A percentile compares a stretch with the other conserved stretches of the same genome.
Evolutionary conservation across 1,284 basidiomycete species (phyloP).

Genomic region (Rhodotorula sp.): DNA sequence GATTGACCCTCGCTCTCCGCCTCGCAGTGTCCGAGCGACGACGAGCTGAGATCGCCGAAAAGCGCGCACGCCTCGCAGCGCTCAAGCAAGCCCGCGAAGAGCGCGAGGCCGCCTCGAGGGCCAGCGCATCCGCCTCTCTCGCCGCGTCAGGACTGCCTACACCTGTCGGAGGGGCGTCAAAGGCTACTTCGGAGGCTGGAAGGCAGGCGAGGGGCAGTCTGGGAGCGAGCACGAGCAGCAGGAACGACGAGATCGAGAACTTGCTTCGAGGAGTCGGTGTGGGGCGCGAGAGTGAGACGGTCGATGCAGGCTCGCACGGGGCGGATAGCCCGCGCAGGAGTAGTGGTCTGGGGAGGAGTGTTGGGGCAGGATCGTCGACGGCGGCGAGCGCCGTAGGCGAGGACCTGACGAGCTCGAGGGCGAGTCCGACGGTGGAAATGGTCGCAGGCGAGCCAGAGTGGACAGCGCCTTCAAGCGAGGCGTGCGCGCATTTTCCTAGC

Average conservation of each 20-base stretch:
- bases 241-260: constrained; percentile 39
- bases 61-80: constrained; percentile 81
- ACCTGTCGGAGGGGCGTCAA: neutral
- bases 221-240: constrained; percentile 20
- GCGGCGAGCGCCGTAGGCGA: neutral
- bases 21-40: constrained; percentile 17
- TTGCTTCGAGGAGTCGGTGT: constrained; percentile 35
- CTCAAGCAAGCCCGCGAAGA: constrained; percentile 69
- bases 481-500: neutral
- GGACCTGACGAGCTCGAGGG: neutral
- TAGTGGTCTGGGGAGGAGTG: constrained; percentile 1
- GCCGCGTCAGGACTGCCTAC: constrained; percentile 4
- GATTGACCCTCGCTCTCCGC: neutral
- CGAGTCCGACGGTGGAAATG: neutral
- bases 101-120: constrained; percentile 54
- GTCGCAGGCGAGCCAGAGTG: neutral
- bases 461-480: neutral
- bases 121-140: constrained; percentile 4
- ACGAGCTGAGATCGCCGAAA: constrained; percentile 76
- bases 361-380: constrained; percentile 10
- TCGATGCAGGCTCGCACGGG: neutral
- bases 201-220: constrained; percentile 17
- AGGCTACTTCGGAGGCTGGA: neutral
- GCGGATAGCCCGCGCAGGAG: neutral
- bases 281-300: neutral